A percentile compares a stretch with the other conserved stretches of the same genome.
Conservation (phyloP, 768 basidiomycete genomes). For the Podaxis rugospora region DNA sequence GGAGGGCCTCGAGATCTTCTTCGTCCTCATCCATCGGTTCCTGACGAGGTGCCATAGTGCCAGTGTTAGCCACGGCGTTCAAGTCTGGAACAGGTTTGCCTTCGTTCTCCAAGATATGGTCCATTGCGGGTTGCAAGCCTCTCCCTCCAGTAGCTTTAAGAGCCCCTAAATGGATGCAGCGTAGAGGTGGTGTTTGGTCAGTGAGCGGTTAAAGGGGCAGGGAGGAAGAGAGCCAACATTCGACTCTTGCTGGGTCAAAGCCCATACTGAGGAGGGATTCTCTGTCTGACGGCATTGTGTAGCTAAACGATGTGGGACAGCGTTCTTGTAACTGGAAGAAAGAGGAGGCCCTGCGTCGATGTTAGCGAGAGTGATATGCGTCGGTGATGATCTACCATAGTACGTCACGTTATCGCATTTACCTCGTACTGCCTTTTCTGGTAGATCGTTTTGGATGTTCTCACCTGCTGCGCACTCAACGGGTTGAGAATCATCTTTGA, state of each 20-base stretch:
- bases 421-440: neutral
- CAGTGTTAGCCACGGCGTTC: constrained; percentile 33
- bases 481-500: neutral
- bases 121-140: constrained; percentile 90
- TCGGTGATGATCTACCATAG: neutral
- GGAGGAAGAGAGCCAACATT: constrained; percentile 52
- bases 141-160: constrained; percentile 77
- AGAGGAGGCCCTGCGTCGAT: neutral
- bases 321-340: neutral
- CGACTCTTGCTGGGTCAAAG: constrained; percentile 78
- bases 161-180: constrained; percentile 58
- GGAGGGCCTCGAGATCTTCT: constrained; percentile 65
- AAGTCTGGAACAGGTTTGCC: constrained; percentile 70
- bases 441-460: neutral
- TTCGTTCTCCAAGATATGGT: constrained; percentile 81
- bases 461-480: neutral
- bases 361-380: neutral
- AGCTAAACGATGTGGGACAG: constrained; percentile 1
- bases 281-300: constrained; percentile 54
- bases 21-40: constrained; percentile 57
- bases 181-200: neutral
- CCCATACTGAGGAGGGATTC: constrained; percentile 83
- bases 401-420: constrained; percentile 10
- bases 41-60: constrained; percentile 16
- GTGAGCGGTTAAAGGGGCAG: constrained; percentile 12